phyloP scores from a whole-genome alignment of 495 filamentous ascomycete species.

The Penicillium turbatum region DNA sequence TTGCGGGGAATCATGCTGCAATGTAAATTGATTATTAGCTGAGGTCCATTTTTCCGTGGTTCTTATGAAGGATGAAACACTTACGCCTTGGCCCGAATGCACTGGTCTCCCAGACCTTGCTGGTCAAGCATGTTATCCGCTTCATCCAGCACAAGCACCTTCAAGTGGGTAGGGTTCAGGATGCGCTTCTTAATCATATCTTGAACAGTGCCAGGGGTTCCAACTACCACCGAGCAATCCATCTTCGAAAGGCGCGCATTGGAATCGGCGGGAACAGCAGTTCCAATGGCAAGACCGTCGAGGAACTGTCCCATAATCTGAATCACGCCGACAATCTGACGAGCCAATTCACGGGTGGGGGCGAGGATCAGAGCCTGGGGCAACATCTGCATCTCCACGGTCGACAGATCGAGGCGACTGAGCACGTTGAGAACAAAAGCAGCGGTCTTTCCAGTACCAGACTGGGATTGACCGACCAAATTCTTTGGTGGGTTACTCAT shows the following conservation, averaged over 20 bases:
- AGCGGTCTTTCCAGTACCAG: conserved; percentile 96
- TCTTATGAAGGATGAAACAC: conserved; percentile 30
- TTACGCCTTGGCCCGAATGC: conserved; percentile 78
- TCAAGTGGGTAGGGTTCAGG: conserved; percentile 60
- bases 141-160: conserved; percentile 84
- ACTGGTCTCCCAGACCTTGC: conserved; percentile 93
- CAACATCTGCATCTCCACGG: conserved; percentile 42
- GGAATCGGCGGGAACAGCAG: conserved; percentile 74
- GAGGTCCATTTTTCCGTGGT: not conserved
- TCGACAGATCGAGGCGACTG: conserved; percentile 68
- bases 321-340: conserved; percentile 86
- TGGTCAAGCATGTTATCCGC: conserved; percentile 96
- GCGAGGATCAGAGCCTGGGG: conserved; percentile 90
- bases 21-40: conserved; percentile 1
- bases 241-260: conserved; percentile 56
- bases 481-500: conserved; percentile 77
- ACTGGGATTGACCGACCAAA: conserved; percentile 97
- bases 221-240: conserved; percentile 74
- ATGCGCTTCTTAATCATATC: conserved; percentile 73
- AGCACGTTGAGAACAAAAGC: conserved; percentile 92
- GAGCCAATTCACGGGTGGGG: conserved; percentile 89
- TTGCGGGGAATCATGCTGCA: conserved; percentile 62
- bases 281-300: conserved; percentile 61
- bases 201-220: conserved; percentile 89
- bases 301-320: conserved; percentile 78